Evolutionary conservation across 495 filamentous ascomycete genomes (phyloP), one percentile per base, ranked within the genome.

Genomic region (Penicillium samsonianum): DNA sequence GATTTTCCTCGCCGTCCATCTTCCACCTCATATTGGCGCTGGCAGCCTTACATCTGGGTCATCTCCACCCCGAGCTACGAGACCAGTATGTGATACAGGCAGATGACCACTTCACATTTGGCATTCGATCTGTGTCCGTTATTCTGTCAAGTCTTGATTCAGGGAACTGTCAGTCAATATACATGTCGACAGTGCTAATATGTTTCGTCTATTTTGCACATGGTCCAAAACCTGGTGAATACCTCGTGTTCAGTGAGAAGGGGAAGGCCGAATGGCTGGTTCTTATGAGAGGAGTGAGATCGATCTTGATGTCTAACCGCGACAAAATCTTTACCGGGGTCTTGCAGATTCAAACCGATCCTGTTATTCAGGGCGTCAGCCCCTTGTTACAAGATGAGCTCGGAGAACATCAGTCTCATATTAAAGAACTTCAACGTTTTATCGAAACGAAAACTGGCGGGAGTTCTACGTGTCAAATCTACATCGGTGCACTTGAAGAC

Each of bases 191-290:
- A 0, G 69, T 72, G 10, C 35, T 82, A 41, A 74, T 80, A 12
- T 74, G 73, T 38, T 72, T 80, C 28, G 68, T 78, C 2, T 80
- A 81, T 57, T 80, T 78, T 22, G 78, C 69, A 7, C 70, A 72
- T 22, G 75, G 76, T 0, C 76, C 77, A 0, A 62, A 65, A 3
- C 37, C 45, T 0, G 75, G 73, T 12, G 73, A 78, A 43, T 78
- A 74, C 41, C 70, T 80, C 11, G 65, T 80, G n/a, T 79, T 79
- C 65, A 72, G 70, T 49, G 60, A 67, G 5, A 57, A 45, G 3
- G 75, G 76, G 0, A 62, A 67, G 17, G 63, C 73, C 1, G 76
- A 80, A 53, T 81, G 77, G 78, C 64, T 71, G 5, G 68, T 75
- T 11, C 67, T 80, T 17, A 69, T 81, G 59, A 65, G 68, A 7